Evolutionary conservation across 768 basidiomycete species (phyloP).

Genomic region (Candolleomyces eurysporus): DNA sequence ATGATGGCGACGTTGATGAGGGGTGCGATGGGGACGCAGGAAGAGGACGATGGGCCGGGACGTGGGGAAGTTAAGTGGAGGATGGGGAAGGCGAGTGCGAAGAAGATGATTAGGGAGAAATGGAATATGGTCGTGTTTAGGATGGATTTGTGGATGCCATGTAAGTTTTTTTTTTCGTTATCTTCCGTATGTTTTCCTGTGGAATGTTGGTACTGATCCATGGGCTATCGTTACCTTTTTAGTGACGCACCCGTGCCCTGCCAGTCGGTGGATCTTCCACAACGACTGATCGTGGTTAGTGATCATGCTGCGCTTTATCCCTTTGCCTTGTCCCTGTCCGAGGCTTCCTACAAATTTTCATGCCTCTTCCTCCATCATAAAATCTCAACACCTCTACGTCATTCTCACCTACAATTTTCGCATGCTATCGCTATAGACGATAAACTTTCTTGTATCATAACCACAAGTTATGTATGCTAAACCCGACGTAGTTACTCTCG

Average conservation of each 20-base stretch:
- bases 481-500: too few species aligned
- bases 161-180: neutral
- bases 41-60: neutral
- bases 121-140: slow-evolving; percentile 10
- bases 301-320: neutral
- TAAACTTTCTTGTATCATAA: too few species aligned
- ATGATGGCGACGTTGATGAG: slow-evolving; percentile 5
- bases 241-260: slow-evolving; percentile 7
- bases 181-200: neutral
- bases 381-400: too few species aligned
- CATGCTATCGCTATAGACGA: too few species aligned
- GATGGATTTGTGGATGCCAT: slow-evolving; percentile 8
- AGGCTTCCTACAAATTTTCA: too few species aligned
- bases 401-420: too few species aligned
- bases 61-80: slow-evolving; percentile 8
- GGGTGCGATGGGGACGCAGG: neutral
- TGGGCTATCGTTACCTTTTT: neutral
- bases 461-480: too few species aligned
- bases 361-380: too few species aligned
- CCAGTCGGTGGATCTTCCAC: slow-evolving; percentile 2
- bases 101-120: slow-evolving; percentile 7
- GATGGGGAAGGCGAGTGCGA: slow-evolving; percentile 8
- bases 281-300: neutral
- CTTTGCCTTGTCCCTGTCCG: neutral
- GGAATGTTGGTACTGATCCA: neutral